These are phyloP conservation scores for Candida sp. DNA, from an alignment of 1,139 yeast genomes.

Conservation along the genomic window DNA sequence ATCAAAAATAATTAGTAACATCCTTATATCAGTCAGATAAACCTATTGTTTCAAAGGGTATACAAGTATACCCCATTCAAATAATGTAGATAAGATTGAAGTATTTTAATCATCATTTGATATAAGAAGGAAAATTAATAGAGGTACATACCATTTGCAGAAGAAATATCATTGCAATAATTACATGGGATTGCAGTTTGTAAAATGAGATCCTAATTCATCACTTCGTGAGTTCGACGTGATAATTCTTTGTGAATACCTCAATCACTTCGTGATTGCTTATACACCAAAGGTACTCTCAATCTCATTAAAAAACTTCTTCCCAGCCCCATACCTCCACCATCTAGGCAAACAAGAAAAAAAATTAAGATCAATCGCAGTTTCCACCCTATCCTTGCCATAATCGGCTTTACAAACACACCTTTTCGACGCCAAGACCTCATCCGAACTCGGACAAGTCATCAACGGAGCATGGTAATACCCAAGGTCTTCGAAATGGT, in stretches of 20 bases:
- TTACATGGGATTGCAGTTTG: no score
- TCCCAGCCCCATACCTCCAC: slow-evolving; percentile 77
- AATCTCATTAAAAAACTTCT: slow-evolving; percentile 41
- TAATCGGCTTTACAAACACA: slow-evolving; percentile 61
- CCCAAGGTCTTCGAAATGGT: slow-evolving; percentile 91
- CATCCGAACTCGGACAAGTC: slow-evolving; percentile 70
- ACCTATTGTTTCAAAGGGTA: slow-evolving; percentile 1
- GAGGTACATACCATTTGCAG: no score
- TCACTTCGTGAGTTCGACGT: background rate
- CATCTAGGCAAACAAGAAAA: slow-evolving; percentile 80
- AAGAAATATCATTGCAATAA: no score
- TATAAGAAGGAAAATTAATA: background rate
- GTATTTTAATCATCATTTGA: background rate
- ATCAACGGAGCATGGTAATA: slow-evolving; percentile 80
- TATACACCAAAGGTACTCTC: slow-evolving; percentile 12
- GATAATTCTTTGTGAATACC: background rate
- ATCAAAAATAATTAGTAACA: background rate
- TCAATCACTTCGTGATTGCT: no score
- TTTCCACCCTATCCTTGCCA: slow-evolving; percentile 23
- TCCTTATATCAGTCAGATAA: background rate
- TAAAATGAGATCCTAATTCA: no score
- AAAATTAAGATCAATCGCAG: slow-evolving; percentile 52
- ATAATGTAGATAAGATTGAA: slow-evolving; percentile 2
- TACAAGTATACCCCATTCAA: slow-evolving; percentile 1
- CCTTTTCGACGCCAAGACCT: slow-evolving; percentile 50